Conservation (phyloP, 345 rosid genomes). For the Erucastrum elatum region DNA sequence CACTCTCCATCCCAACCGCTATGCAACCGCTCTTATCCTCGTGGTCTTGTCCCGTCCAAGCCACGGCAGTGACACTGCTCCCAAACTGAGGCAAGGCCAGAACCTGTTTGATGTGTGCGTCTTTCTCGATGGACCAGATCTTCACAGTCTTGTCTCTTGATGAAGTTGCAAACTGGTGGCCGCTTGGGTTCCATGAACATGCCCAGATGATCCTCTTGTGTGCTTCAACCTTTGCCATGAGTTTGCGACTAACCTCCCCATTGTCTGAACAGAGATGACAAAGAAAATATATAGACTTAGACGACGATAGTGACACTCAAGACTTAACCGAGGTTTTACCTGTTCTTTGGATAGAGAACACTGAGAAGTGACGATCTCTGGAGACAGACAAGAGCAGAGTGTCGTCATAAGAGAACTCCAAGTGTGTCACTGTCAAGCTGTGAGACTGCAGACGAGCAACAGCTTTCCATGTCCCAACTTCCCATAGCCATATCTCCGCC, state of each 20-base stretch:
- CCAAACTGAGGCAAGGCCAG: slow-evolving; percentile 58
- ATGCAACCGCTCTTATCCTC: slow-evolving; percentile 53
- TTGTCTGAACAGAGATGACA: slow-evolving; percentile 34
- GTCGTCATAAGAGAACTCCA: slow-evolving; percentile 80
- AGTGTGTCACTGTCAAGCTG: slow-evolving; percentile 89
- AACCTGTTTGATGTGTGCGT: slow-evolving; percentile 51
- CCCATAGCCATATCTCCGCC: slow-evolving; percentile 95
- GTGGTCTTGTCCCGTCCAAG: slow-evolving; percentile 73
- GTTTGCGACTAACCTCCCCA: slow-evolving; percentile 50
- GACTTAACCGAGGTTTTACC: slow-evolving; percentile 41
- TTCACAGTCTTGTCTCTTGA: slow-evolving; percentile 95
- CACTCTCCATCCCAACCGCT: slow-evolving; percentile 84
- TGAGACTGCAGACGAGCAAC: slow-evolving; percentile 85
- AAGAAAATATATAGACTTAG: background rate
- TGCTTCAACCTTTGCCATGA: slow-evolving; percentile 74
- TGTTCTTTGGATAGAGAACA: slow-evolving; percentile 64
- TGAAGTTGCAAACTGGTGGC: slow-evolving; percentile 85
- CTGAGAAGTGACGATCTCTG: slow-evolving; percentile 90
- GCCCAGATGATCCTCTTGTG: slow-evolving; percentile 99
- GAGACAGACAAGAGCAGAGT: slow-evolving; percentile 81
- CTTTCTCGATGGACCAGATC: slow-evolving; percentile 69
- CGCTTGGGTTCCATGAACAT: slow-evolving; percentile 92
- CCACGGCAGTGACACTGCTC: slow-evolving; percentile 82
- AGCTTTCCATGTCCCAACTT: slow-evolving; percentile 94
- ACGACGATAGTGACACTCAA: background rate